Evolutionary conservation across 345 rosid species (phyloP).

Genomic region (Draba incana): DNA sequence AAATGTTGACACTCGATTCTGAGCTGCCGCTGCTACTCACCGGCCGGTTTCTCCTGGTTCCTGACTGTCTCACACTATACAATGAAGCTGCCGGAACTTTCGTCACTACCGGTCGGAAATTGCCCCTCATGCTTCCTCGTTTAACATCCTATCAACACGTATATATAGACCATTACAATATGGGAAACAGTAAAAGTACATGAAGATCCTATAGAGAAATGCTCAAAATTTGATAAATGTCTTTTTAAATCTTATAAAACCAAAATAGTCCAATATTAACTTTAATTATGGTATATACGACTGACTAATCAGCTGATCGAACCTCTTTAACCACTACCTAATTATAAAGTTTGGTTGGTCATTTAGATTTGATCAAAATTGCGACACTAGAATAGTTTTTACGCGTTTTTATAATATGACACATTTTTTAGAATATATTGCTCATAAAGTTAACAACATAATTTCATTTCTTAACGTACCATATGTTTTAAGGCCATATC

Average conservation of each 20-base stretch:
- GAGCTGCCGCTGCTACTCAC: conserved; percentile 72
- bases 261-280: too few relatives aligned
- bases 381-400: not conserved
- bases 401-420: not conserved
- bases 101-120: conserved; percentile 56
- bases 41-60: conserved; percentile 51
- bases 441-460: not conserved
- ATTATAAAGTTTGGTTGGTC: not conserved
- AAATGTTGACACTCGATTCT: conserved; percentile 64
- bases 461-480: conserved; percentile 45
- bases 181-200: not conserved
- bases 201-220: not conserved
- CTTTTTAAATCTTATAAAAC: too few relatives aligned
- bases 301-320: too few relatives aligned
- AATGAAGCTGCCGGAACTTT: conserved; percentile 63
- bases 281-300: too few relatives aligned
- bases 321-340: not conserved
- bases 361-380: not conserved
- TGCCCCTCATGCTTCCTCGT: conserved; percentile 62
- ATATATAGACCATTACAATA: conserved; percentile 12
- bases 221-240: not conserved
- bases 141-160: conserved; percentile 54
- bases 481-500: conserved; percentile 84
- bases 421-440: not conserved
- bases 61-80: conserved; percentile 62